A percentile compares a stretch with the other conserved stretches of the same genome.
Evolutionary conservation across 345 rosid genomes (phyloP).

Genomic region (Trapa incisa): DNA sequence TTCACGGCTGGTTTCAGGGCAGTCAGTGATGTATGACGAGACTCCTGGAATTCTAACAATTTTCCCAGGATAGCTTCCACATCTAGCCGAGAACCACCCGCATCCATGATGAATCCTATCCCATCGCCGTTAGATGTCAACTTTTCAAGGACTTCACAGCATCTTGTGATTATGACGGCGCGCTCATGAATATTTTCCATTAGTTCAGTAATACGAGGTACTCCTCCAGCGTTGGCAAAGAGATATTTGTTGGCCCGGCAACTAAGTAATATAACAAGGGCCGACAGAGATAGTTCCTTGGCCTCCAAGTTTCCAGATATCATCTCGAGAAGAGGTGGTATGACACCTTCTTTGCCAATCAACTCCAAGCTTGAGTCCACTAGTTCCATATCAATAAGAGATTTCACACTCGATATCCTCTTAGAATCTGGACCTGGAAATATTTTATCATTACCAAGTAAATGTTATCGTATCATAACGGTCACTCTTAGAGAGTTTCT

Average conservation of each 20-base stretch:
- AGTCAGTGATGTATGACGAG: slow-evolving; percentile 16
- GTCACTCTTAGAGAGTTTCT: background rate
- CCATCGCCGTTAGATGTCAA: slow-evolving; percentile 36
- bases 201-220: slow-evolving; percentile 28
- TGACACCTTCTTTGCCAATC: slow-evolving; percentile 45
- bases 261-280: slow-evolving; percentile 32
- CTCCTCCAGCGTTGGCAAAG: slow-evolving; percentile 42
- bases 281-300: slow-evolving; percentile 36
- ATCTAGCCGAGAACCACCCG: slow-evolving; percentile 30
- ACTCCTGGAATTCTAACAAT: slow-evolving; percentile 36
- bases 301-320: slow-evolving; percentile 28
- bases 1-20: slow-evolving; percentile 35
- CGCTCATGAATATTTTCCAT: slow-evolving; percentile 26
- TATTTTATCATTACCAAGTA: background rate
- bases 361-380: slow-evolving; percentile 32
- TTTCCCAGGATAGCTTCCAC: slow-evolving; percentile 27
- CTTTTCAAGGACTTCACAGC: slow-evolving; percentile 40
- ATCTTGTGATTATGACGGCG: slow-evolving; percentile 24
- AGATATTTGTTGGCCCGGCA: slow-evolving; percentile 34
- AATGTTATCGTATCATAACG: background rate
- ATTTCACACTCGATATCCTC: slow-evolving; percentile 30
- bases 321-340: slow-evolving; percentile 49
- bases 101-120: slow-evolving; percentile 39
- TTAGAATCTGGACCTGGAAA: slow-evolving; percentile 41
- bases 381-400: slow-evolving; percentile 41